Conservation (phyloP, 768 basidiomycete genomes). For the Lactarius sp. region DNA sequence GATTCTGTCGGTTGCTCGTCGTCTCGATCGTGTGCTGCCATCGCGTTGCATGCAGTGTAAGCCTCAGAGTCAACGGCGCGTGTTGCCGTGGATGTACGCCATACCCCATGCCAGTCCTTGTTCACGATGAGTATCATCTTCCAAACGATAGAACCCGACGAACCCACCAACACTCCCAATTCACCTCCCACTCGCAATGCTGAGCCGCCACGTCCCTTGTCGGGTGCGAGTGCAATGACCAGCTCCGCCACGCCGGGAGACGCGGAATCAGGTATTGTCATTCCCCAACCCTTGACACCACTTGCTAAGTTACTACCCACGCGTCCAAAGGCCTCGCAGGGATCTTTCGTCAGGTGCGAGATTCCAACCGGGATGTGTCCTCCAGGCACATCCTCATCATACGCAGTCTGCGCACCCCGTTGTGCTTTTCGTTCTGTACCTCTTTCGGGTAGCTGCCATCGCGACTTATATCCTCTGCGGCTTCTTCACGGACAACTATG, state of each 20-base stretch:
- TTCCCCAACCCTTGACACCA: neutral
- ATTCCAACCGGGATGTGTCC: neutral
- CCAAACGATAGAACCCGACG: constrained; percentile 73
- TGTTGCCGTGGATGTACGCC: too few species aligned
- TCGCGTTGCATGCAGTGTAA: neutral
- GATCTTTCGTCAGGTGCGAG: constrained; percentile 66
- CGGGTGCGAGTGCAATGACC: constrained; percentile 45
- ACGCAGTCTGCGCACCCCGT: constrained; percentile 72
- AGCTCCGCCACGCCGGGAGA: constrained; percentile 46
- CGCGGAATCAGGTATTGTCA: constrained; percentile 66
- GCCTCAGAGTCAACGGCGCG: too few species aligned
- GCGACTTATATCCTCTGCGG: constrained; percentile 92
- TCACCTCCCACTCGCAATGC: neutral
- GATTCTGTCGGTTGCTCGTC: constrained; percentile 20
- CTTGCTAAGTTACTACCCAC: neutral
- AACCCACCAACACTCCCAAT: constrained; percentile 42
- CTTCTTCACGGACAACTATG: constrained; percentile 84
- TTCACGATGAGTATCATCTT: constrained; percentile 45
- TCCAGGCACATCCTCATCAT: neutral
- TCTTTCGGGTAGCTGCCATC: constrained; percentile 87
- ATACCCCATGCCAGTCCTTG: neutral
- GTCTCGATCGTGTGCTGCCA: neutral
- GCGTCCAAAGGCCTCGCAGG: constrained; percentile 54
- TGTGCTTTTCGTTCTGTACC: constrained; percentile 81
- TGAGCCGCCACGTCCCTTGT: constrained; percentile 31